Conservation (phyloP, 768 basidiomycete species). For the Pluteus cervinus region DNA sequence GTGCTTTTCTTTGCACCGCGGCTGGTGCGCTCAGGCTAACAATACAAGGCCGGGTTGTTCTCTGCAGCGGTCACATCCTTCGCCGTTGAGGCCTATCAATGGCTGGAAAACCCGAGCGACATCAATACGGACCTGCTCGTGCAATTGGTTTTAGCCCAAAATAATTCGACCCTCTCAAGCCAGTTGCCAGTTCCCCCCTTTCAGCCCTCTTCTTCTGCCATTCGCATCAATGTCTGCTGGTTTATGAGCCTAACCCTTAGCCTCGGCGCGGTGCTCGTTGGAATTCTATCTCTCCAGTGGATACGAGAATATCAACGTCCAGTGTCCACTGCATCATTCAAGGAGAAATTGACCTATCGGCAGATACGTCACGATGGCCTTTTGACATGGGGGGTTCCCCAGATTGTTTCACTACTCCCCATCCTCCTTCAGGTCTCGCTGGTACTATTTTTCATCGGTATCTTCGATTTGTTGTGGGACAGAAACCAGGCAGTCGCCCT, state of each 20-base stretch:
- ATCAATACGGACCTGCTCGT: slow-evolving; percentile 6
- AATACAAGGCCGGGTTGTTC: slow-evolving; percentile 15
- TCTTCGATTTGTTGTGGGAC: slow-evolving; percentile 19
- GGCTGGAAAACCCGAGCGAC: slow-evolving; percentile 10
- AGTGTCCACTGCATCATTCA: slow-evolving; percentile 10
- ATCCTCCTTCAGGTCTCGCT: slow-evolving; percentile 20
- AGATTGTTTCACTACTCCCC: slow-evolving; percentile 17
- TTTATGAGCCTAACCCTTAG: slow-evolving; percentile 18
- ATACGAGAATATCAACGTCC: slow-evolving; percentile 17
- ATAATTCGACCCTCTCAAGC: background rate
- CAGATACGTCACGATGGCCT: slow-evolving; percentile 21
- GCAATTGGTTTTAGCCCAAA: slow-evolving; percentile 6
- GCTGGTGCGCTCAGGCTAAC: background rate
- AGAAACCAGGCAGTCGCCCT: slow-evolving; percentile 12
- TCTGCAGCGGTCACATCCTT: slow-evolving; percentile 18
- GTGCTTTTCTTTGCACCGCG: background rate
- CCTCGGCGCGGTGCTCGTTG: slow-evolving; percentile 16
- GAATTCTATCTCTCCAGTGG: slow-evolving; percentile 22
- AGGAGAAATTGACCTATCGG: slow-evolving; percentile 16
- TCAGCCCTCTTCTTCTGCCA: slow-evolving; percentile 7
- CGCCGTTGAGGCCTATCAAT: slow-evolving; percentile 14
- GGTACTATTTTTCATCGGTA: slow-evolving; percentile 20
- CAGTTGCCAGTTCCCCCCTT: slow-evolving; percentile 2
- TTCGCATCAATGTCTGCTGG: slow-evolving; percentile 18
- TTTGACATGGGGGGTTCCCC: slow-evolving; percentile 18